Base-by-base conservation (phyloP, 139 green algal species). In the Nannochloris sp. region DNA sequence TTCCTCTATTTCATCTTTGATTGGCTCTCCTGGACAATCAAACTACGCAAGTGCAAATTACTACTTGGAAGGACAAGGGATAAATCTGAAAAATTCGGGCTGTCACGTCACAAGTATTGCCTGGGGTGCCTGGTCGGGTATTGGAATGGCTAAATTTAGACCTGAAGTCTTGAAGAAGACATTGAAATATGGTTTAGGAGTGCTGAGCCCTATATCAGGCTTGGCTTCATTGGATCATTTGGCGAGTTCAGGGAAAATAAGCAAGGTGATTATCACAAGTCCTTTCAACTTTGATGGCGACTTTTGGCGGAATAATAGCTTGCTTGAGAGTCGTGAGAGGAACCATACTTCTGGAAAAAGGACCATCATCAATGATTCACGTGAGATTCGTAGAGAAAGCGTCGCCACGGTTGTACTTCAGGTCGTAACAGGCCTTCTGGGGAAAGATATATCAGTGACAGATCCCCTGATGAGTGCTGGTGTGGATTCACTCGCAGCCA, bases 121-220 rank as follows among this genome's bases (percentile, higher is more conserved):
- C 33, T 84, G 78, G 78, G 78, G 78, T 12, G 70, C 78, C 12
- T 84, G 78, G 78, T 51, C 57, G 26, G 28, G 70, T 26, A 76
- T 71, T 5, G 87, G 88, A 59, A 94, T 95, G 88, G 88, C 88
- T 3, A 70, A 71, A 2, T 48, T 60, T 6, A 61, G 70, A 6
- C 14, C 44, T 44, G 49, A 20, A 5, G 60, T 67, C 1, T 37
- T 66, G 0, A 48, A 59, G 5, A 66, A 84, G 14, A 72, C 90
- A 60, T 71, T 84, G 59, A 73, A 72, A 11, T 87, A 68, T n/a
- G 88, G 89, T 44, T 84, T 96, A 16, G 75, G 72, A 1, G 6
- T 77, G 44, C 36, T 86, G n/a, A 66, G 64, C 13, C 25, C 56
- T 17, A 45, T 20, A 26, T 26, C 31, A 8, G 56, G 46, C 3